Conservation (phyloP, 768 basidiomycete genomes). For the Xerocomellus amylosporus region DNA sequence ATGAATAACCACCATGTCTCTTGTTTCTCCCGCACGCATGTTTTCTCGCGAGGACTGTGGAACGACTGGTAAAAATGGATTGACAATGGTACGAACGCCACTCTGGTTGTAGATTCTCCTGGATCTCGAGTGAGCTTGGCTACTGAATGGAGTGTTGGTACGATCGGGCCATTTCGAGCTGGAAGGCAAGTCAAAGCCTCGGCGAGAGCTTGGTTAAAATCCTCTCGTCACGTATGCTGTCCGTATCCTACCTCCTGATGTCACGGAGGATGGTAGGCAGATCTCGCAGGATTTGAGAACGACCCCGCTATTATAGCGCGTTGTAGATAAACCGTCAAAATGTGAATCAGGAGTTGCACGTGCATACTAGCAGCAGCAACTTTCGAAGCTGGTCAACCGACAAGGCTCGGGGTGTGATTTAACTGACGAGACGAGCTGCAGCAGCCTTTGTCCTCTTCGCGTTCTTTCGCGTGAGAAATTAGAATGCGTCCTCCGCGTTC, state of each 20-base stretch:
- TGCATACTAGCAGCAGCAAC: neutral
- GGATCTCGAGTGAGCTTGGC: neutral
- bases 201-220: neutral
- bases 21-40: neutral
- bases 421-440: neutral
- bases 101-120: neutral
- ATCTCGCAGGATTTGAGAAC: neutral
- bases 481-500: neutral
- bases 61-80: neutral
- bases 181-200: no score
- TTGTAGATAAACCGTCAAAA: neutral
- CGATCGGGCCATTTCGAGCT: no score
- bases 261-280: neutral
- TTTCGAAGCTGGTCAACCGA: neutral
- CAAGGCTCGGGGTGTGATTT: neutral
- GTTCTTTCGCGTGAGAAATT: neutral
- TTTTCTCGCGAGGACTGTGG: neutral
- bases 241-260: neutral
- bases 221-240: neutral
- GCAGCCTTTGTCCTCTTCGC: neutral
- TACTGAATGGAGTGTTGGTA: neutral
- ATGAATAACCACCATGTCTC: neutral
- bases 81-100: neutral
- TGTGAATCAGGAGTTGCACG: neutral
- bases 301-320: neutral